These are phyloP conservation scores for Kalanchoe fedtschenkoi DNA, from an alignment of 164 flowering plant genomes.

Conservation along the genomic window DNA sequence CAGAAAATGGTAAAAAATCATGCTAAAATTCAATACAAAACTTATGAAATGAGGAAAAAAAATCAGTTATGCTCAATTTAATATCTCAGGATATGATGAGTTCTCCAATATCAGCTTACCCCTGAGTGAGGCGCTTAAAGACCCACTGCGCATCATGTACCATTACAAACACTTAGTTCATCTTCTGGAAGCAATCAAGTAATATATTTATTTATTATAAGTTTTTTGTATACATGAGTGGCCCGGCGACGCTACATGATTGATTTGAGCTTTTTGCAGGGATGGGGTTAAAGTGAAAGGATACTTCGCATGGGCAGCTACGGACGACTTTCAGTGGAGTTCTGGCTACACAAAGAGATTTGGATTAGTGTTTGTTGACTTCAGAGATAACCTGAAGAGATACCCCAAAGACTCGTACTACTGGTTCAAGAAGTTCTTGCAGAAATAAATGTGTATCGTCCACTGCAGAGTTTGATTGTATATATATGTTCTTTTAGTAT, in stretches of 20 bases:
- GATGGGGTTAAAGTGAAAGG: slow-evolving; percentile 1
- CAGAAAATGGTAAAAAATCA: not conserved
- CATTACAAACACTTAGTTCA: not conserved
- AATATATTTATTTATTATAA: not conserved
- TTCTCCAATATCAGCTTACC: not conserved
- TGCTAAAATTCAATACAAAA: too few species aligned
- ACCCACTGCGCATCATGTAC: not conserved
- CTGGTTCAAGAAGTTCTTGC: slow-evolving; percentile 5
- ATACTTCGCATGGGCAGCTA: slow-evolving; percentile 5
- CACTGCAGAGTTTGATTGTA: too few species aligned
- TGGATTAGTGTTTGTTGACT: slow-evolving; percentile 3
- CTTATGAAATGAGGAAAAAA: not conserved
- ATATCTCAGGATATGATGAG: not conserved
- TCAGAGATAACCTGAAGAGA: not conserved
- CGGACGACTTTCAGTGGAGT: not conserved
- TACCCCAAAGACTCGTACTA: not conserved
- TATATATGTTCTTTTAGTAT: too few species aligned
- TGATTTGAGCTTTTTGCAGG: not conserved
- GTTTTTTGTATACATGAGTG: too few species aligned
- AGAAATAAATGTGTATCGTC: too few species aligned
- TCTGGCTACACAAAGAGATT: slow-evolving; percentile 1
- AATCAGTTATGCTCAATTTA: not conserved
- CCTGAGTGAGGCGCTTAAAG: slow-evolving; percentile 1
- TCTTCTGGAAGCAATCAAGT: not conserved
- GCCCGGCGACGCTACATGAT: too few species aligned